These are phyloP conservation scores for Termitomyces bulborhizus DNA, from an alignment of 768 basidiomycete genomes.

Conservation along the genomic window DNA sequence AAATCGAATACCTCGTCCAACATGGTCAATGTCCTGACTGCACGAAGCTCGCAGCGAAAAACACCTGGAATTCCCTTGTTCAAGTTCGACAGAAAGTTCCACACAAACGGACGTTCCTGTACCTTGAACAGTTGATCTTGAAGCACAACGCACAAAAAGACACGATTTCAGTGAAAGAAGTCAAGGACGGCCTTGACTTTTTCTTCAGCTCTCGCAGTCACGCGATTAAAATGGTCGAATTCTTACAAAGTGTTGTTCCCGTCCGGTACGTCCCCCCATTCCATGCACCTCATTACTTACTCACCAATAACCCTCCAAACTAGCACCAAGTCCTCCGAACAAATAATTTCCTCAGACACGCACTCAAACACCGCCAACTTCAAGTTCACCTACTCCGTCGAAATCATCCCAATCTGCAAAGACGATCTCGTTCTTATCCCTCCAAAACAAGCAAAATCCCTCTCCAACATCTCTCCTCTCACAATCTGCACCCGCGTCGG, in stretches of 20 bases:
- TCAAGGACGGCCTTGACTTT: constrained; percentile 92
- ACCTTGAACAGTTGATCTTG: constrained; percentile 93
- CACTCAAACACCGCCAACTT: constrained; percentile 92
- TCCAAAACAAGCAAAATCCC: constrained; percentile 67
- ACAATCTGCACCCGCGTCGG: constrained; percentile 88
- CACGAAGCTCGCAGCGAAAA: constrained; percentile 91
- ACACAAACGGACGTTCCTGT: constrained; percentile 97
- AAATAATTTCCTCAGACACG: constrained; percentile 87
- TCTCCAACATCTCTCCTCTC: constrained; percentile 87
- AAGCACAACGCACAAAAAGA: constrained; percentile 97
- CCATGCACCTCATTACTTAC: neutral
- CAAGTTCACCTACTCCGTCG: constrained; percentile 97
- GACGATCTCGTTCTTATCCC: constrained; percentile 95
- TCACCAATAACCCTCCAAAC: neutral
- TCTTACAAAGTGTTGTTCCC: constrained; percentile 82
- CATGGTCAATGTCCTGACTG: constrained; percentile 95
- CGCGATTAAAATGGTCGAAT: constrained; percentile 96
- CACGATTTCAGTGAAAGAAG: constrained; percentile 90
- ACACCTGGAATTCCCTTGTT: constrained; percentile 96
- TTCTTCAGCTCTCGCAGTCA: constrained; percentile 90
- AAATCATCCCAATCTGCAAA: constrained; percentile 95
- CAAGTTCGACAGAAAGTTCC: constrained; percentile 99
- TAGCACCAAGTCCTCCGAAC: constrained; percentile 91
- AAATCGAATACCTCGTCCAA: constrained; percentile 93
- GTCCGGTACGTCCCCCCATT: constrained; percentile 50